Conservation (phyloP, 2,329 filamentous ascomycete genomes). For the Fusarium sp. region DNA sequence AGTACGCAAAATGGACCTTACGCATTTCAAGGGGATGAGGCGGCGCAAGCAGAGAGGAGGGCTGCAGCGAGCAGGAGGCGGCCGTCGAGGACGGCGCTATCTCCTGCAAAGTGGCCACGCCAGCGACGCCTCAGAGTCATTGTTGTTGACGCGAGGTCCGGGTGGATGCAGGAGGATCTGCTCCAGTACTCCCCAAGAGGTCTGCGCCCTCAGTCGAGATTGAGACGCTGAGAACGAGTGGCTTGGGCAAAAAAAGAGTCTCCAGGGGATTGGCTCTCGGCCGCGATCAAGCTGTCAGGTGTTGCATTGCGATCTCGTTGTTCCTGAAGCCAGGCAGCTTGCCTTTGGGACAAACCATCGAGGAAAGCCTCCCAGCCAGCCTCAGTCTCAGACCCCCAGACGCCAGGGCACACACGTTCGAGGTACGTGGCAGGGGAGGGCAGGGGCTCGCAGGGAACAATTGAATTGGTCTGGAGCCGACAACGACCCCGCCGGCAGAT, state of each 20-base stretch:
- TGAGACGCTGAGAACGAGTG: slow-evolving; percentile 2
- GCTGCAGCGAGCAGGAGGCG: slow-evolving; percentile 10
- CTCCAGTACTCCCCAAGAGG: neutral
- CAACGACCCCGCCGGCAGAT: slow-evolving; percentile 12
- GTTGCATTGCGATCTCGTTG: neutral
- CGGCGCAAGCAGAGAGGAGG: neutral
- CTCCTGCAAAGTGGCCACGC: slow-evolving; percentile 16
- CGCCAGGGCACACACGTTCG: neutral
- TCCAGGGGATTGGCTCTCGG: neutral
- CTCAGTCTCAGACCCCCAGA: neutral
- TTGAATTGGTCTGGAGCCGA: neutral
- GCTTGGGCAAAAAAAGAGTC: neutral
- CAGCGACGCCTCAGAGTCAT: slow-evolving; percentile 32
- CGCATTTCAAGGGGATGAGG: too few relatives aligned
- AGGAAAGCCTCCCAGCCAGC: neutral
- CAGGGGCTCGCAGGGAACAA: slow-evolving; percentile 11
- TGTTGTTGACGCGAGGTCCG: slow-evolving; percentile 7
- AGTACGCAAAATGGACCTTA: too few relatives aligned
- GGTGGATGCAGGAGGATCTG: neutral
- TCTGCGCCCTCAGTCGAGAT: slow-evolving; percentile 6
- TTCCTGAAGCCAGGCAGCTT: neutral
- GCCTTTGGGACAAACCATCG: neutral
- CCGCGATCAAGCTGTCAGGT: neutral
- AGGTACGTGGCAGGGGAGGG: neutral
- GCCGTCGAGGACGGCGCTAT: slow-evolving; percentile 1